Evolutionary conservation across 163 green algal genomes (phyloP), one percentile per base, ranked within the genome.

Genomic region (Coccomyxa subellipsoidea): DNA sequence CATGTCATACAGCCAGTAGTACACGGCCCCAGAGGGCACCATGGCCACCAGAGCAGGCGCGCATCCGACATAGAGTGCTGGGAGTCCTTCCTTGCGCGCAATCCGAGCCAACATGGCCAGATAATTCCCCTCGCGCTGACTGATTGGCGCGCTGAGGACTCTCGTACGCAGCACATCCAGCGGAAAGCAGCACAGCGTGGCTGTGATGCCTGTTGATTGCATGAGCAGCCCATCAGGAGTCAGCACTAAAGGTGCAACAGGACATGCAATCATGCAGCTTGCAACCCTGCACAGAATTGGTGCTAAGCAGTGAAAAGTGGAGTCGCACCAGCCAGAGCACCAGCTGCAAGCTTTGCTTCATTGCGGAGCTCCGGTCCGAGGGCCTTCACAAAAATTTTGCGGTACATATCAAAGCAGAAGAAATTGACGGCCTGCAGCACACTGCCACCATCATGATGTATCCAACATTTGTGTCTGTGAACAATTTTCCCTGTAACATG

Each of bases 161-260:
- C 92, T 85, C n/a, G 92, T 95, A 36, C 93, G 91, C 79, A 96
- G 81, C 72, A 94, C 90, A 83, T 96, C 94, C 83, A 96, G 80
- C 4, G 93, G 93, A 80, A 95, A 96, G 87, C 94, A 97, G 31
- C 88, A 81, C 53, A 93, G 59, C 10, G 89, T 94, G 35, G 92
- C 90, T 0, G 89, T 94, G 23, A 94, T 85, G 75, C 94, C 92
- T 88, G 91, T 53, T 76, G 1, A 47, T n/a, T 8, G 47, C 72
- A 78, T 31, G 7, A 36, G 25, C 10, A 12, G 31, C 32, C 4
- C 23, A 7, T 59, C 47, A 59, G 23, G 47, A 59, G 47, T 12
- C 47, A 59, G 47, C 47, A 59, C 3, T 59, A n/a, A n/a, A n/a
- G n/a, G n/a, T n/a, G n/a, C n/a, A n/a, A n/a, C n/a, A n/a, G n/a